phyloP scores from a whole-genome alignment of 257 asterid genomes.

The Euphrasia confusa region DNA sequence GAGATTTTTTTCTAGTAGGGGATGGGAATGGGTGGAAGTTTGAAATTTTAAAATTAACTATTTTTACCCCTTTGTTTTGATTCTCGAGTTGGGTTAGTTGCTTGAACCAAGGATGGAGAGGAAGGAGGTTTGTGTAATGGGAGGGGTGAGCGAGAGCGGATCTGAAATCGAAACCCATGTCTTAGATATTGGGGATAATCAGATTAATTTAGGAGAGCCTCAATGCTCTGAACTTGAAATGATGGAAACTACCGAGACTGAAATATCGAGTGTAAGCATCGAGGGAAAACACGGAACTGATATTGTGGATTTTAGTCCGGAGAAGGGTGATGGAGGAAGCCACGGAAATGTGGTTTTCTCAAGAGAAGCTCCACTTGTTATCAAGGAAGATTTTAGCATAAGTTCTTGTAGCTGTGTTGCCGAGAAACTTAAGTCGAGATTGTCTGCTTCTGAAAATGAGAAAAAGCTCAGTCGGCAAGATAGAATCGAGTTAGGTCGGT shows the following conservation, averaged over 20 bases:
- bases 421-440: constrained; percentile 70
- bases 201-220: constrained; percentile 30
- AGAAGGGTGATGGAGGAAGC: constrained; percentile 51
- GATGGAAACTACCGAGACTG: neutral
- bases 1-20: constrained; percentile 27
- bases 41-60: constrained; percentile 26
- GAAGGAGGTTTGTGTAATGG: constrained; percentile 25
- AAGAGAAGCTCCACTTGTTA: constrained; percentile 62
- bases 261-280: neutral
- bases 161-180: constrained; percentile 30
- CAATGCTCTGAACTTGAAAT: constrained; percentile 28
- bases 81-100: constrained; percentile 16
- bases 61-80: neutral
- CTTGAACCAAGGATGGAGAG: constrained; percentile 31
- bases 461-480: constrained; percentile 86
- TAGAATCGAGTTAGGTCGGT: constrained; percentile 79
- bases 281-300: neutral
- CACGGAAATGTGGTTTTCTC: constrained; percentile 63
- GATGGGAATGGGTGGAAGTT: constrained; percentile 31
- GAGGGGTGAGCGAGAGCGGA: constrained; percentile 30
- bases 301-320: constrained; percentile 27
- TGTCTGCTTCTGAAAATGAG: constrained; percentile 56
- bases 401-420: constrained; percentile 68
- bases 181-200: constrained; percentile 25
- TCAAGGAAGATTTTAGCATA: constrained; percentile 42